Evolutionary conservation across 345 rosid genomes (phyloP), one percentile per base, ranked within the genome.

Genomic region (Gossypium longicalyx): DNA sequence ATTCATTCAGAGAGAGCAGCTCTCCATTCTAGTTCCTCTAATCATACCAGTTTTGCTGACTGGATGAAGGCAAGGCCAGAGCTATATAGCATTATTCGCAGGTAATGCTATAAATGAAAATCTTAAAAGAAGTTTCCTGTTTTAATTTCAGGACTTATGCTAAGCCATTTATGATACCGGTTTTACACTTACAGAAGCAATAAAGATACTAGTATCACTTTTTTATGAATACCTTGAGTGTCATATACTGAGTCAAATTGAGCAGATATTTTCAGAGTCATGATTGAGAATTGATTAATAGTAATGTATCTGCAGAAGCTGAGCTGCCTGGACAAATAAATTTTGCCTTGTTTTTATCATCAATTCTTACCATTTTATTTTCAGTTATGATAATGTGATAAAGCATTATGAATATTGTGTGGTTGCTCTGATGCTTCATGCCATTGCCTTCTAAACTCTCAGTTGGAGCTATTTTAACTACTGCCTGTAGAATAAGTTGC

Each of bases 21-120:
- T 52, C 90, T 91, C 48, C 88, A 85, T 77, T 90, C 96, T 82
- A 87, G 87, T 82, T 90, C 90, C 74, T 80, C 83, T 76, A 87
- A 85, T 66, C 87, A 85, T 76, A 91, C 90, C 85, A 86, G 92
- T 86, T 95, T 92, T 83, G 79, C 95, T 87, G 99, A 92, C 81
- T 95, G 99, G 99, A 95, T 95, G 99, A 88, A 85, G 83, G 98
- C 99, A 67, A 89, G 99, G 81, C 99, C 99, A 53, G 99, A 95
- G 82, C 87, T 95, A 64, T 95, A 93, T 71, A 93, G 97, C 86
- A 93, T 95, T 77, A 86, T 95, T 76, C 94, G 97, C 74, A 91
- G 99, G 99, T 95, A 86, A 79, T 72, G 45, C 73, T 52, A 20
- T 77, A 8, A 72, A 48, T 48, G 68, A n/a, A 34, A 61, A 25